Evolutionary conservation across 1,139 yeast species (phyloP), one percentile per base, ranked within the genome.

Genomic region (Hyphopichia buzzinii): DNA sequence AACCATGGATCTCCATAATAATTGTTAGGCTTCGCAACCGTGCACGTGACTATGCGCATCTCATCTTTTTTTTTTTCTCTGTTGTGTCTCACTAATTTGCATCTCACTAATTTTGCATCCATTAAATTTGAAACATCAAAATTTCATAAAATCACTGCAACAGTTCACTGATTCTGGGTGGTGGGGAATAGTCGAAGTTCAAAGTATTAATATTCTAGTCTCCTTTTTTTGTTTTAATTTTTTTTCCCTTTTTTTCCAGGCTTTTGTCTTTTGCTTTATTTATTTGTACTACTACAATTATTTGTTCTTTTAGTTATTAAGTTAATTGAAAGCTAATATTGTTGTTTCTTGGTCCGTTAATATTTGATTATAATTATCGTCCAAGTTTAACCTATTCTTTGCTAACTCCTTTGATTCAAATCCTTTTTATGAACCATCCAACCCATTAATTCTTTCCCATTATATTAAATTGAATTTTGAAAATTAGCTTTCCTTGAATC

Each of bases 341-440:
- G 10, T 19, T 19, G 23, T 19, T 7, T 10, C 6, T 19, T 19
- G 6, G 23, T 6, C 10, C 23, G 10, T 10, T 30, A 30, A 30
- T 30, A 30, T 30, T 30, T 30, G 22, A 24, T 16, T 30, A 30
- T 30, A n/a, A 16, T 30, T 30, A 30, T 30, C n/a, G 15, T 30
- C 17, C 17, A 27, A 19, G 23, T 7, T 19, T 10, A 19, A 19
- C 23, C 6, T 19, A 6, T 19, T 19, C 10, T 7, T 10, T 7
- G 10, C 23, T 19, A 19, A 7, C 23, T 19, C 23, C 23, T 7
- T 19, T 19, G 23, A 19, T 19, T 19, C 23, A 19, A 19, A 10
- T n/a, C n/a, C 23, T 19, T 7, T 19, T 19, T 19, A 19, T 19
- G 23, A 19, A 19, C 23, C 23, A 19, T 6, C 10, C 10, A 6